Conservation (phyloP, 345 rosid species). For the Brassica rapa region DNA sequence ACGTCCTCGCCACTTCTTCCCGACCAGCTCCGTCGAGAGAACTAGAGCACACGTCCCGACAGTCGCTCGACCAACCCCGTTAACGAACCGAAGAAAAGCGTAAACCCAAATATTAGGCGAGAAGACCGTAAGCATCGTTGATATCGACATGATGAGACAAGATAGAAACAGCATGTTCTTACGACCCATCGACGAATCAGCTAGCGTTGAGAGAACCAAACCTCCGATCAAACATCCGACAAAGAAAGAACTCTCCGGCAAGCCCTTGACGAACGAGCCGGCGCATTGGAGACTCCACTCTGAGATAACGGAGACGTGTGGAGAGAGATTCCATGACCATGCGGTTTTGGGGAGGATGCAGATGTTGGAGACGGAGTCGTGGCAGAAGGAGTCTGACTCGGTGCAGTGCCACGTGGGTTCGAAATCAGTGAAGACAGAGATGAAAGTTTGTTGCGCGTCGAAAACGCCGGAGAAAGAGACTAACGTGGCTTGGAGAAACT, state of each 20-base stretch:
- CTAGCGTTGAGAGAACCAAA: constrained; percentile 49
- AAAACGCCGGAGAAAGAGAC: constrained; percentile 58
- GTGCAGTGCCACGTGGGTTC: constrained; percentile 61
- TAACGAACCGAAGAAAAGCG: constrained; percentile 43
- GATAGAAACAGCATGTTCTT: constrained; percentile 55
- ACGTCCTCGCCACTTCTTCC: constrained; percentile 52
- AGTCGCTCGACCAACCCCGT: constrained; percentile 54
- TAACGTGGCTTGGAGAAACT: constrained; percentile 51
- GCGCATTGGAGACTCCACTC: constrained; percentile 62
- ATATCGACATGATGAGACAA: constrained; percentile 47
- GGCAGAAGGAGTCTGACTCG: constrained; percentile 24
- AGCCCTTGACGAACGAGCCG: constrained; percentile 46
- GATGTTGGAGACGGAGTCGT: constrained; percentile 31
- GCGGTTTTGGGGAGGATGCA: constrained; percentile 48
- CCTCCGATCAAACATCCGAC: constrained; percentile 63
- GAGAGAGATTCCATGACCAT: constrained; percentile 54
- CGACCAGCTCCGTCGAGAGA: constrained; percentile 50
- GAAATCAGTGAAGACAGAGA: constrained; percentile 59
- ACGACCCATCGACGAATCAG: constrained; percentile 63
- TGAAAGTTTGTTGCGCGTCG: constrained; percentile 70
- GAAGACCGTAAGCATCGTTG: constrained; percentile 43
- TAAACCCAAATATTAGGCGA: constrained; percentile 53
- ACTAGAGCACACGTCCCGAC: constrained; percentile 56
- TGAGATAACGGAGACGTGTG: constrained; percentile 48
- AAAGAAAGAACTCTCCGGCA: constrained; percentile 67